Percentiles rank a stretch among this genome's conserved stretches.
Evolutionary conservation across 1,139 yeast species (phyloP).

Genomic region (Blastobotrys illinoisensis): DNA sequence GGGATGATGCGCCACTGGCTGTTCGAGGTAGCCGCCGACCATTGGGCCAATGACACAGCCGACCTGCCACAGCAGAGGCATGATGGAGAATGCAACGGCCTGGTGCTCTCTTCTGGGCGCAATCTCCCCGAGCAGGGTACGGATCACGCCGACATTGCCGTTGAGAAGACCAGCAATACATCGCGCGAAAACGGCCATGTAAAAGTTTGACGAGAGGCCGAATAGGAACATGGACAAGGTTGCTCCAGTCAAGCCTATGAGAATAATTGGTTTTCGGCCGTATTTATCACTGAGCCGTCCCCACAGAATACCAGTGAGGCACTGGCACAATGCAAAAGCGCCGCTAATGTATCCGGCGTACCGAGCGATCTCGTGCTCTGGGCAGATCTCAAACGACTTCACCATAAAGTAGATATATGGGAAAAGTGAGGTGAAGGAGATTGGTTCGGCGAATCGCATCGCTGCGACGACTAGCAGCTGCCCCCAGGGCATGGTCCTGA

Average conservation of each 20-base stretch:
- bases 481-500: conserved; percentile 25
- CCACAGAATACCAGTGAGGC: conserved; percentile 54
- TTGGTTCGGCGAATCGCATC: conserved; percentile 54
- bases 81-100: conserved; percentile 53
- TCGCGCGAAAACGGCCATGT: conserved; percentile 49
- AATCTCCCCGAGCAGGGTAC: conserved; percentile 58
- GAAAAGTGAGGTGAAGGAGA: conserved; percentile 57
- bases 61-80: conserved; percentile 55
- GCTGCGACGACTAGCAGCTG: conserved; percentile 44
- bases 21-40: conserved; percentile 45
- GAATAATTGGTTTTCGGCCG: conserved; percentile 55
- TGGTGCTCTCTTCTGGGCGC: conserved; percentile 53
- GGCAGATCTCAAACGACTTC: conserved; percentile 41
- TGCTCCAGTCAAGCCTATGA: conserved; percentile 49
- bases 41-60: conserved; percentile 56
- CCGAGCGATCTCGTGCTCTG: conserved; percentile 40
- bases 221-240: conserved; percentile 43
- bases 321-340: conserved; percentile 49
- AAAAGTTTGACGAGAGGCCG: conserved; percentile 49
- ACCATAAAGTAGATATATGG: conserved; percentile 65
- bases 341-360: conserved; percentile 58
- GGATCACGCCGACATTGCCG: conserved; percentile 56
- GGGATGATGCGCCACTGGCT: conserved; percentile 33
- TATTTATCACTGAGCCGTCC: conserved; percentile 48
- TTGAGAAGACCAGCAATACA: conserved; percentile 51